These are phyloP conservation scores for Podila epigama DNA, from an alignment of 192 early-diverging fungal genomes.

Conservation along the genomic window DNA sequence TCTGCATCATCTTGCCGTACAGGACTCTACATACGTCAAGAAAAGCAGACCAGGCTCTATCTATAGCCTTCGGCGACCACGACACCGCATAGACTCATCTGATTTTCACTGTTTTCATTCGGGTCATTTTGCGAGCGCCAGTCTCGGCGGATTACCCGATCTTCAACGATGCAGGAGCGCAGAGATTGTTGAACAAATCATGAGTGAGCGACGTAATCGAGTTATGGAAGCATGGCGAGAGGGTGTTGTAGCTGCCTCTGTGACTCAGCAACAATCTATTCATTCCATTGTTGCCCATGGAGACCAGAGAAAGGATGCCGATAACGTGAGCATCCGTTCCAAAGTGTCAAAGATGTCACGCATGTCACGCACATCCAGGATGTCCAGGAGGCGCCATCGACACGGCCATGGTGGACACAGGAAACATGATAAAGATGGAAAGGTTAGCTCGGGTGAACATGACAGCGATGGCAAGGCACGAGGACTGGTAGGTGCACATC, in stretches of 20 bases:
- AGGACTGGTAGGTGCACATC: conserved; percentile 5
- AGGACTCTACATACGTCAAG: conserved; percentile 7
- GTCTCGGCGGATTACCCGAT: conserved; percentile 16
- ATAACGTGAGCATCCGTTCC: conserved; percentile 32
- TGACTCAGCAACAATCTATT: conserved; percentile 43
- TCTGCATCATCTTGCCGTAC: conserved; percentile 10
- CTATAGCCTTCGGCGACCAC: conserved; percentile 25
- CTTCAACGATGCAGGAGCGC: conserved; percentile 37
- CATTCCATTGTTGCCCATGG: conserved; percentile 25
- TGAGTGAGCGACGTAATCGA: conserved; percentile 37
- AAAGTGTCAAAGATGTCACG: conserved; percentile 18
- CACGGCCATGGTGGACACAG: neutral
- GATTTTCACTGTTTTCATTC: conserved; percentile 12
- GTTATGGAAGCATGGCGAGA: conserved; percentile 54
- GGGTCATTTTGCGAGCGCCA: conserved; percentile 10
- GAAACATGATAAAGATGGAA: neutral
- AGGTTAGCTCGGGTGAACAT: neutral
- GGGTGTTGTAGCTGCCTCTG: conserved; percentile 43
- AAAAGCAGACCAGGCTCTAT: conserved; percentile 34
- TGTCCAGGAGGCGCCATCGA: neutral
- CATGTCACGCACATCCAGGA: neutral
- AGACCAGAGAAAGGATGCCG: conserved; percentile 22
- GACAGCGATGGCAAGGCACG: neutral
- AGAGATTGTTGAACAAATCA: conserved; percentile 35
- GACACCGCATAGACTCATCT: conserved; percentile 8